These are phyloP conservation scores for Pyracantha coccinea DNA, from an alignment of 331 rosid species.

Conservation along the genomic window DNA sequence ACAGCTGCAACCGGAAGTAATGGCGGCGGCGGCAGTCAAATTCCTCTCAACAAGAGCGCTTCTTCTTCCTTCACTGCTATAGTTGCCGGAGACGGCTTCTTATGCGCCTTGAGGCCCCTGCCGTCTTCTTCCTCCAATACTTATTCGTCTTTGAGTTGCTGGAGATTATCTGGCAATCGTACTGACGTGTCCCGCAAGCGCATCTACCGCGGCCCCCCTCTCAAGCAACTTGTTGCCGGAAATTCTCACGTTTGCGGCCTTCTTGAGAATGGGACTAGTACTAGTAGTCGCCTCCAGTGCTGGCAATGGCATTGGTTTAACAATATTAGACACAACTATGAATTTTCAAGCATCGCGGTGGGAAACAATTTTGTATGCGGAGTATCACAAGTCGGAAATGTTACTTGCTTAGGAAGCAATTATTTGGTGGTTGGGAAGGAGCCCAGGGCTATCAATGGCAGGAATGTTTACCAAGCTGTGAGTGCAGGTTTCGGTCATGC, in stretches of 20 bases:
- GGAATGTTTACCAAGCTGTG: constrained; percentile 28
- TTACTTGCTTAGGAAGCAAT: constrained; percentile 35
- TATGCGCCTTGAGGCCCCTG: constrained; percentile 43
- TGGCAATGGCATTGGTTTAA: constrained; percentile 54
- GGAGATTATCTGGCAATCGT: constrained; percentile 69
- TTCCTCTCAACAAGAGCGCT: constrained; percentile 12
- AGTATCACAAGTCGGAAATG: constrained; percentile 11
- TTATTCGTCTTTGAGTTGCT: constrained; percentile 42
- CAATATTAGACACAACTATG: neutral
- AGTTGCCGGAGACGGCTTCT: constrained; percentile 63
- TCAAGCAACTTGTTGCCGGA: constrained; percentile 40
- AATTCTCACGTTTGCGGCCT: constrained; percentile 64
- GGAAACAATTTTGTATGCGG: constrained; percentile 69
- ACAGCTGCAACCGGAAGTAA: constrained; percentile 6
- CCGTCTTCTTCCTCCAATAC: neutral
- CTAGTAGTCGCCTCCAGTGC: constrained; percentile 29
- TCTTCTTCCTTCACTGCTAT: constrained; percentile 42
- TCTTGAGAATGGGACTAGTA: neutral
- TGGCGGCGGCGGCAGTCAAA: neutral
- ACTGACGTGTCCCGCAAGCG: constrained; percentile 21
- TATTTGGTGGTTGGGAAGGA: neutral
- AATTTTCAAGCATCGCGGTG: constrained; percentile 43
- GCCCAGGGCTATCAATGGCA: neutral
- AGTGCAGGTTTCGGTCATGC: constrained; percentile 56
- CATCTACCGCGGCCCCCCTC: constrained; percentile 31